Evolutionary conservation across 2,329 filamentous ascomycete genomes (phyloP), one percentile per base, ranked within the genome.

Genomic region (Didymella segeticola): DNA sequence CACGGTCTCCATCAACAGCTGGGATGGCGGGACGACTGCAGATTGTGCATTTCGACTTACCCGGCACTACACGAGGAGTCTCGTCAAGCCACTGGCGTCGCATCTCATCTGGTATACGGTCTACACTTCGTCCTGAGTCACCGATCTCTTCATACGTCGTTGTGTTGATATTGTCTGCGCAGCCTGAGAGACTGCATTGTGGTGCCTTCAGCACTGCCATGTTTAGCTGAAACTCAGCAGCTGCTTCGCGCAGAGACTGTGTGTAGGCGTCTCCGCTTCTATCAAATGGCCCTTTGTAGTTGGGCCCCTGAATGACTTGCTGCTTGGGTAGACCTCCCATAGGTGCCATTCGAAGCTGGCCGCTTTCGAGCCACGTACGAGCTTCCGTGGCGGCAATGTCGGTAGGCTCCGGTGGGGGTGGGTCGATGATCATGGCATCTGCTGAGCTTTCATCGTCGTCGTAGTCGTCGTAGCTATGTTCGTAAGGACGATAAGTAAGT

Each of bases 291-390:
- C 78, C 78, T 6, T 33, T 25, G 47, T 82, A 81, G 2, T 67
- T 66, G 0, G 69, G 69, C 1, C 79, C 79, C 63, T 81, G 79
- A 0, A 81, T 72, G 8, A 75, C 77, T 59, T 82, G 79, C 5
- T 66, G 63, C 8, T 77, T 69, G 1, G 79, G 79, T 17, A 80
- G 60, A 11, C 70, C 68, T 14, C 78, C 78, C 60, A 78, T 72
- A 2, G 76, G 72, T 2, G 62, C 60, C 7, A 71, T 33, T 4
- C 68, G 61, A 14, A 82, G 72, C 34, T 76, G 63, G 2, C 65
- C 57, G 0, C 60, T 68, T 2, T 63, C 22, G 1, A 80, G 33
- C 3, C 79, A 60, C 2, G 61, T 50, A 0, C 58, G 47, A 4
- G 64, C 73, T 33, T 60, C 61, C 22, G 56, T 50, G 2, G 66